A percentile compares a stretch with the other conserved stretches of the same genome.
These are phyloP conservation scores for Leishmania braziliensis DNA, from an alignment of 208 protist genomes.

Conservation along the genomic window DNA sequence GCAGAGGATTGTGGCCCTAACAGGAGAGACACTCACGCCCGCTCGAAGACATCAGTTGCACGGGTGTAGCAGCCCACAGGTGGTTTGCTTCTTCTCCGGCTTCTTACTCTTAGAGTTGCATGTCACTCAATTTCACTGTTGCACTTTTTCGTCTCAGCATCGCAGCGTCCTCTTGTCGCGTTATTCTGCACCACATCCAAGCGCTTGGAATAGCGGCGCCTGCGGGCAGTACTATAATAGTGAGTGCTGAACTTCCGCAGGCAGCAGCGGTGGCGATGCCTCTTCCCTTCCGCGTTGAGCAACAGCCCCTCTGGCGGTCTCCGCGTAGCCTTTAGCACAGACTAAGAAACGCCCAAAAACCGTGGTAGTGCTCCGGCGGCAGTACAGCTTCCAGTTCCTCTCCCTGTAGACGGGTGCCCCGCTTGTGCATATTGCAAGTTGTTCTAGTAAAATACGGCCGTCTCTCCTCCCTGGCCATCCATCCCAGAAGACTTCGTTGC, in stretches of 20 bases:
- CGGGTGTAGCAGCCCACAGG: too few species aligned
- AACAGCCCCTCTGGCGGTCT: not conserved
- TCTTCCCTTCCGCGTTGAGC: not conserved
- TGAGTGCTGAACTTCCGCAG: not conserved
- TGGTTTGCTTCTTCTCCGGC: not conserved
- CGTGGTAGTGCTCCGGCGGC: not conserved
- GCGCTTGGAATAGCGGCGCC: not conserved
- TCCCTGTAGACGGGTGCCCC: not conserved
- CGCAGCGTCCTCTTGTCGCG: not conserved
- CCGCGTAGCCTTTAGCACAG: not conserved
- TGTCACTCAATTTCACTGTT: not conserved
- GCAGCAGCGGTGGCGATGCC: not conserved
- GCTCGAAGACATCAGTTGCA: not conserved
- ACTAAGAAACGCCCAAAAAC: not conserved
- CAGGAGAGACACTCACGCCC: not conserved
- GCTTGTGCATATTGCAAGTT: not conserved
- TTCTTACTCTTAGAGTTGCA: not conserved
- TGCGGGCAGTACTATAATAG: not conserved
- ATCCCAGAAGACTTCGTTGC: not conserved
- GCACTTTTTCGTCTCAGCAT: not conserved
- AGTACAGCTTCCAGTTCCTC: not conserved
- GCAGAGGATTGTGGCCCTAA: not conserved
- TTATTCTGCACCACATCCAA: not conserved
- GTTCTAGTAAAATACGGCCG: not conserved
- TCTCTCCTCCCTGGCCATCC: not conserved